These are phyloP conservation scores for Saccharomycopsis sp. DNA, from an alignment of 805 yeast species.

Conservation along the genomic window DNA sequence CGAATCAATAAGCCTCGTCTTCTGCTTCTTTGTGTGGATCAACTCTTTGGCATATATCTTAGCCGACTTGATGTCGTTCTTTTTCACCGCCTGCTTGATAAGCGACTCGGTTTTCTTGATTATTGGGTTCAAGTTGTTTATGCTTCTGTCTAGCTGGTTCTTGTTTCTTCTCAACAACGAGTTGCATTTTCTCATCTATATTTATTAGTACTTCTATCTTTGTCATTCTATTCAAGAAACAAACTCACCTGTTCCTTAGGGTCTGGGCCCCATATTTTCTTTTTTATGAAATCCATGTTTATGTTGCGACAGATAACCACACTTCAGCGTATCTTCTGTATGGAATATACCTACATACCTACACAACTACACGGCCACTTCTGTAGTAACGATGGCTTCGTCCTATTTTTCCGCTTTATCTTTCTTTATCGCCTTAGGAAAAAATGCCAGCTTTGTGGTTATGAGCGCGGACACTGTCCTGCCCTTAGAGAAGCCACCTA, in stretches of 20 bases:
- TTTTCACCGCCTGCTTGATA: conserved; percentile 68
- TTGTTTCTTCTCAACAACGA: conserved; percentile 74
- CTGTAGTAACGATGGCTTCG: too few relatives aligned
- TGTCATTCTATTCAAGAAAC: conserved; percentile 10
- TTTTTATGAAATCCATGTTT: conserved; percentile 74
- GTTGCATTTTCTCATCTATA: conserved; percentile 65
- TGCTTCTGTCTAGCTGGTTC: conserved; percentile 67
- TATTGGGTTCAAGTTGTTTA: conserved; percentile 53
- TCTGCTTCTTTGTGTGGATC: conserved; percentile 65
- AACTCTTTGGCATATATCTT: conserved; percentile 77
- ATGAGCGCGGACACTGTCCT: too few relatives aligned
- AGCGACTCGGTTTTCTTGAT: conserved; percentile 73
- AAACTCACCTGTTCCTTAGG: conserved; percentile 73
- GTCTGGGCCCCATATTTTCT: conserved; percentile 93
- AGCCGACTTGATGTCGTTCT: conserved; percentile 71
- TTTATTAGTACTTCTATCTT: neutral
- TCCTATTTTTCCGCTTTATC: too few relatives aligned
- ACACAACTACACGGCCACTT: too few relatives aligned
- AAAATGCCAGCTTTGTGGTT: too few relatives aligned
- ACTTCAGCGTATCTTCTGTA: too few relatives aligned
- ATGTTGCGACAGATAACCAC: too few relatives aligned
- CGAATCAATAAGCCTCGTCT: conserved; percentile 65
- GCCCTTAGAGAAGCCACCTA: too few relatives aligned
- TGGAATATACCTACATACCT: too few relatives aligned
- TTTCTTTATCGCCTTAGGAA: too few relatives aligned